Evolutionary conservation across 2,329 filamentous ascomycete genomes (phyloP), one percentile per base, ranked within the genome.

Genomic region (Apiospora saccharicola): DNA sequence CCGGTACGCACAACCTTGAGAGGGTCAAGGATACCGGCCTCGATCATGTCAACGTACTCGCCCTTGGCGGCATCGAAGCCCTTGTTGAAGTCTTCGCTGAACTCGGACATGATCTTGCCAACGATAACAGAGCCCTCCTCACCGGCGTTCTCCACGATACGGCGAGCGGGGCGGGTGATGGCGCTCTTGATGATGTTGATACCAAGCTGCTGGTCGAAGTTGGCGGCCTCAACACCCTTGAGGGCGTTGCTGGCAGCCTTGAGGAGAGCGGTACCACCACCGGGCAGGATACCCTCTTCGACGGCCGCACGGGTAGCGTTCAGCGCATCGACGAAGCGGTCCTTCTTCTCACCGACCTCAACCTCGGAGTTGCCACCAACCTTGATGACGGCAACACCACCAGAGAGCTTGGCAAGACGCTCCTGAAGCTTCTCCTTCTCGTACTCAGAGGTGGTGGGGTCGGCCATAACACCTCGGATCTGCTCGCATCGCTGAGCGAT

Each of bases 351-450:
- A 78, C 95, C 93, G 72, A 99, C 96, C 90, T 99, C 96, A 76
- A 99, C 96, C 87, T 99, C 96, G 75, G 96, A 98, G 76, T 95
- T 90, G 84, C 96, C 96, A 80, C 96, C 96, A 75, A 99, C 96
- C 91, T 97, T 98, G 90, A 99, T 98, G 86, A 99, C 96, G 79
- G 96, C 96, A 79, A 99, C 96, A 90, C 96, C 96, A 76, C 96
- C 96, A 77, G 96, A 98, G 78, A 99, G 94, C 92, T 99, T 99
- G 79, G 96, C 96, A 74, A 99, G 94, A 87, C 96, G 96, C 90
- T 99, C 96, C 88, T 98, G 96, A 77, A 99, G 94, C 92, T 99
- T 99, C 93, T 99, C 96, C 91, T 98, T 98, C 91, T 99, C 96
- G 87, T 99, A 99, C 82, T 99, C 96, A 68, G 95, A 98, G 76